Base-by-base conservation (phyloP, 1,284 basidiomycete species). In the Exobasidium rhododendri region DNA sequence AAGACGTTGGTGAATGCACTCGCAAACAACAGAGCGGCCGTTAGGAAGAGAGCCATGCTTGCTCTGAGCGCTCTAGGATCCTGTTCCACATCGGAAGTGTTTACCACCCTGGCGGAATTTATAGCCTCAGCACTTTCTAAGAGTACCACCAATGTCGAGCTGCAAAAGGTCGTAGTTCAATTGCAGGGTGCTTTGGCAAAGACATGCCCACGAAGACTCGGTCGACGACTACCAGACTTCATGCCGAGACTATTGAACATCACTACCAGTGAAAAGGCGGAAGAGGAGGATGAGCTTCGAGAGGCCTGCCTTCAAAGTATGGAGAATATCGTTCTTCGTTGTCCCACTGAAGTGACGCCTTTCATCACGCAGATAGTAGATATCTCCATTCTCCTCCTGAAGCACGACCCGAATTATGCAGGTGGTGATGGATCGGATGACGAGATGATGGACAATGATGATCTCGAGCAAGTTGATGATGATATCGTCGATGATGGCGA, bases 391-490 rank as follows among this genome's bases (percentile, higher is more conserved):
- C 85, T 87, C 66, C 88, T 88, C 67, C 89, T 97, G 82, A 94
- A 92, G 80, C 89, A 93, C 79, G 94, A 99, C 78, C 94, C 96
- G 89, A 97, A 97, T 74, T 96, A 94, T 73, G 90, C 83, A 14
- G 82, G 89, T n/a, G 87, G 85, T 13, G 85, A 82, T 26, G 91
- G 91, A 56, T 91, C 92, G 55, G 89, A 91, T 66, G 88, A 89
- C 63, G 89, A 78, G 47, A 80, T 75, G 46, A 71, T 73, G 3
- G 67, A 58, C 44, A 64, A 67, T 22, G 69, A 59, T 26, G 60
- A 64, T 0, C 63, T 65, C 17, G 68, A 73, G 24, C 89, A 88
- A 57, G 35, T 10, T 10, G 85, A 87, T 20, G 90, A 91, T 69
- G 87, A 89, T 17, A 46, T 73, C 35, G 64, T 69, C 53, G 71